Evolutionary conservation across 2,329 filamentous ascomycete species (phyloP), one percentile per base, ranked within the genome.

Genomic region (Alternaria burnsii): DNA sequence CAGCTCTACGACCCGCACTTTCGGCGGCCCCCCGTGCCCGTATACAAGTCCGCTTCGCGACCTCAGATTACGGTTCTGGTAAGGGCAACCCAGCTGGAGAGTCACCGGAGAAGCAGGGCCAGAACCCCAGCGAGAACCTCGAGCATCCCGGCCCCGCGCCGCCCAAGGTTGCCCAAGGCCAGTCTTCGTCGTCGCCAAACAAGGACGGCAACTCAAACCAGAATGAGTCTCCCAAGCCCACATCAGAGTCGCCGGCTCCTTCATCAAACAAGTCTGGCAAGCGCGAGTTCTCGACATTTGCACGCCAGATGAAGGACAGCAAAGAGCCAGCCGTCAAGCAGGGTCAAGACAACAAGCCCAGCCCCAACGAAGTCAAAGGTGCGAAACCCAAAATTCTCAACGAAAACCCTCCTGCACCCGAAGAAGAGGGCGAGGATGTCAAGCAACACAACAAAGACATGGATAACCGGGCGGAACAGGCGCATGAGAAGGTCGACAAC

Each of bases 81-180:
- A 66, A 74, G 8, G 79, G 80, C 63, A 78, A 80, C 51, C 80
- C 80, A 30, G 74, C 63, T n/a, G 79, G 78, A 59, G 79, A 82
- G 67, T 78, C 79, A n/a, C 79, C 80, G 1, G 72, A 82, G 68
- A 62, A 79, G 50, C 80, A 81, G 63, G 79, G 79, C 65, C 62
- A 76, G 42, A 79, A 78, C 62, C 70, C 68, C 4, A 77, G 76
- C 14, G 78, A 77, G 55, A 67, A 79, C 62, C 64, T 78, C 30
- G 81, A 83, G 71, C 81, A 83, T 60, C 81, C 81, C 2, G 81
- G 81, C 6, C 80, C 81, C 6, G 70, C 79, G 59, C 74, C 81
- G 10, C 80, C 81, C 4, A 78, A 80, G 59, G 78, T 75, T 6
- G 80, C 76, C n/a, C 66, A 79, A 58, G 72, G 69, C 48, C 68